These are phyloP conservation scores for Tetrahymena elliotti DNA, from an alignment of 73 alveolate genomes.

Conservation along the genomic window DNA sequence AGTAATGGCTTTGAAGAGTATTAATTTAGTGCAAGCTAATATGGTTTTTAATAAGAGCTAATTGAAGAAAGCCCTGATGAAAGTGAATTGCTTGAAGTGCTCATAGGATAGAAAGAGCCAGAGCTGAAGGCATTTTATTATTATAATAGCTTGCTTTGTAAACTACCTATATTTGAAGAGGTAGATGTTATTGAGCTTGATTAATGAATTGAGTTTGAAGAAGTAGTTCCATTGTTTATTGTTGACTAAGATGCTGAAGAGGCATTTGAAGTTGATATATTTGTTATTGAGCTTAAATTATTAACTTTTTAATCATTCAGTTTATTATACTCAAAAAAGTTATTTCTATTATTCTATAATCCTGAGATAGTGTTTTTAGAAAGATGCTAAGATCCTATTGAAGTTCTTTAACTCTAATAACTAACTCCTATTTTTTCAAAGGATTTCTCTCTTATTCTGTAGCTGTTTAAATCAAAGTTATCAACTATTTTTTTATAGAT, in stretches of 20 bases:
- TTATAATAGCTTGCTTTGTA: neutral
- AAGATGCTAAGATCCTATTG: neutral
- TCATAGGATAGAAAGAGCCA: neutral
- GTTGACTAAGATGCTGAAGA: neutral
- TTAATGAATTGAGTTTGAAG: neutral
- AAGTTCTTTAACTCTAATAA: neutral
- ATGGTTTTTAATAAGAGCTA: neutral
- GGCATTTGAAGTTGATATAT: neutral
- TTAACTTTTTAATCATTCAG: neutral
- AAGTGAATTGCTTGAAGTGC: neutral
- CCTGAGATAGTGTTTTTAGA: neutral
- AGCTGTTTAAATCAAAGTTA: neutral
- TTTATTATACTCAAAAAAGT: neutral
- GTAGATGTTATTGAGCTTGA: neutral
- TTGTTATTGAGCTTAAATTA: neutral
- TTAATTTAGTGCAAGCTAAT: neutral
- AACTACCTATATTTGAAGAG: neutral
- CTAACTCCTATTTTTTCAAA: neutral
- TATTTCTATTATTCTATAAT: neutral
- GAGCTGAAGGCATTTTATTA: neutral
- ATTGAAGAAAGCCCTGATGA: neutral
- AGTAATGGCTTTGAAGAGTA: neutral
- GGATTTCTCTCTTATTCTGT: neutral
- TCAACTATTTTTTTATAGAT: neutral
- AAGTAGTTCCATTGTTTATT: neutral